Conservation (phyloP, 2,329 filamentous ascomycete genomes). For the Colletotrichum endophyticum region DNA sequence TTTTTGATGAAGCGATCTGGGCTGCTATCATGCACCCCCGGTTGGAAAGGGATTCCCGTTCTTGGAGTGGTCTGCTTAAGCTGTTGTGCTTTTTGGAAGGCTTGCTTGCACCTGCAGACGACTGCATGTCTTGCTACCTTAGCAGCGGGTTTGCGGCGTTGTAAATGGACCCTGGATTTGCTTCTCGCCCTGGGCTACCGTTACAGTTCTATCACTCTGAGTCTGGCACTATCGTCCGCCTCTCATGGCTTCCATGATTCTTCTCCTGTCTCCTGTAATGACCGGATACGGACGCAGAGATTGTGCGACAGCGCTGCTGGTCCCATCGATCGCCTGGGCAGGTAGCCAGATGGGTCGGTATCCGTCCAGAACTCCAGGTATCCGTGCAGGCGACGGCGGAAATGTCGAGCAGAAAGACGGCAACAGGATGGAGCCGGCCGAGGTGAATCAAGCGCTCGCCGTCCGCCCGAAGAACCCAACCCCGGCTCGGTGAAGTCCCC, state of each 20-base stretch:
- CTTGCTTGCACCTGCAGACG: neutral
- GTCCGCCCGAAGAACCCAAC: neutral
- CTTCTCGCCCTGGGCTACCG: neutral
- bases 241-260: neutral
- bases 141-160: constrained; percentile 9
- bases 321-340: neutral
- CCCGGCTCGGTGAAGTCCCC: neutral
- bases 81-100: neutral
- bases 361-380: neutral
- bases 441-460: neutral
- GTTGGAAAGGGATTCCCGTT: neutral
- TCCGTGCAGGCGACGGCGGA: neutral
- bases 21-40: neutral
- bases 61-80: neutral
- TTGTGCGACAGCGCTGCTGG: neutral
- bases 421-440: neutral
- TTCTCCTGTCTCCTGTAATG: neutral
- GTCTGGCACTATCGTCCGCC: neutral
- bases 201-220: neutral
- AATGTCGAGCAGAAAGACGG: neutral
- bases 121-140: neutral
- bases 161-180: constrained; percentile 16
- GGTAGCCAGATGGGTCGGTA: neutral
- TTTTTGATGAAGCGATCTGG: neutral
- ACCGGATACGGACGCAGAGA: neutral